Evolutionary conservation across 371 early-diverging fungal genomes (phyloP), one percentile per base, ranked within the genome.

Genomic region (Funneliformis caledonium): DNA sequence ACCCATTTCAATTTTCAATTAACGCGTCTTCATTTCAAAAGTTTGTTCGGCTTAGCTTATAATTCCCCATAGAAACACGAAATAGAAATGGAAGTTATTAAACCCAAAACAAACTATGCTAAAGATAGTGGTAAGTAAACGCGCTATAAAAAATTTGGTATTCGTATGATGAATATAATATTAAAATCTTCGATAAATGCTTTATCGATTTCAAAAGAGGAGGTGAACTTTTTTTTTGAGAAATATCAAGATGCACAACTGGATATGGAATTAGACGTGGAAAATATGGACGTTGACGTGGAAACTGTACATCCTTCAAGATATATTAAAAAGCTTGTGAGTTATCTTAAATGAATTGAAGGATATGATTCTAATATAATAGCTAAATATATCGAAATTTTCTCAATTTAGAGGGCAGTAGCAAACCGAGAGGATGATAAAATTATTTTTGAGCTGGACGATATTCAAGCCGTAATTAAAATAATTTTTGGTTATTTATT

Each of bases 371-470:
- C 37, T 33, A n/a, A 16, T 26, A 7, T 61, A 61, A 61, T 16
- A 19, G 43, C 19, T 70, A 70, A 45, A 70, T 47, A 0, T 14
- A 70, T 81, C 37, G 12, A 11, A 75, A 61, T 11, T 60, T 26
- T 61, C 4, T 12, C 60, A 65, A 16, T 47, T 68, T 85, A 92
- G 92, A 91, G 91, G 91, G 76, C 82, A 73, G 84, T 92, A 65
- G 88, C 90, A 45, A 89, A 92, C 81, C 88, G 91, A 73, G 87
- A 90, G 80, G 82, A 88, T 73, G 86, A 87, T 74, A 86, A 87
- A 68, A 75, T 92, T 48, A 84, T 87, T 16, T 69, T 92, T 72
- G 92, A 93, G 69, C 81, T 92, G 42, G 90, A 93, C 82, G 90
- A 93, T 85, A 82, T 93, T 83, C 82, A 87, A 80, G 80, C 84